Conservation (phyloP, 805 yeast species). For the Wickerhamiella bombiphila region DNA sequence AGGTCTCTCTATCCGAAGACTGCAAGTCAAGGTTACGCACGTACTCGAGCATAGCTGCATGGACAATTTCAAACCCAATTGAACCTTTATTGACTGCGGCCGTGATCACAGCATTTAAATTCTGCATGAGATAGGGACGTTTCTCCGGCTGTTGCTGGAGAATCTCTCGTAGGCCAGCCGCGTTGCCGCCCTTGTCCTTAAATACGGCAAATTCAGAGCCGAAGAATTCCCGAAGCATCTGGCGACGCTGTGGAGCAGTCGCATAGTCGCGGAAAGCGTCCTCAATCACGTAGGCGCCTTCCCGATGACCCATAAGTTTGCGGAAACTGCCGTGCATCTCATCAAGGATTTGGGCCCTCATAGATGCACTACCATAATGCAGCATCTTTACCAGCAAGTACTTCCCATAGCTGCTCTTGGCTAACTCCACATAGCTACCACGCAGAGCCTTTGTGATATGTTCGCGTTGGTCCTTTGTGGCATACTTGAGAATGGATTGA, state of each 20-base stretch:
- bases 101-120: conserved; percentile 66
- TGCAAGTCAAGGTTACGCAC: conserved; percentile 44
- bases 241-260: conserved; percentile 67
- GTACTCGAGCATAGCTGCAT: conserved; percentile 90
- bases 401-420: conserved; percentile 89
- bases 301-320: conserved; percentile 89
- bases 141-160: conserved; percentile 59
- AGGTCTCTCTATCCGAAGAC: conserved; percentile 47
- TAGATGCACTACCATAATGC: conserved; percentile 79
- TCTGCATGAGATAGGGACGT: conserved; percentile 56
- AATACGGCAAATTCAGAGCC: conserved; percentile 91
- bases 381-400: conserved; percentile 74
- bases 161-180: conserved; percentile 49
- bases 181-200: conserved; percentile 54
- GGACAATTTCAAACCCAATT: conserved; percentile 88
- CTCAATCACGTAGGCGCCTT: conserved; percentile 96
- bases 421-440: conserved; percentile 65
- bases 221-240: conserved; percentile 92
- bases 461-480: conserved; percentile 65
- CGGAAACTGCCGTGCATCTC: conserved; percentile 85
- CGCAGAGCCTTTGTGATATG: conserved; percentile 51
- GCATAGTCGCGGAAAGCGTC: conserved; percentile 80
- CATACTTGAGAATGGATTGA: conserved; percentile 80
- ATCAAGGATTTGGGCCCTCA: conserved; percentile 58
- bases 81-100: conserved; percentile 93